These are phyloP conservation scores for Cystofilobasidium ferigula DNA, from an alignment of 768 basidiomycete genomes.

Conservation along the genomic window DNA sequence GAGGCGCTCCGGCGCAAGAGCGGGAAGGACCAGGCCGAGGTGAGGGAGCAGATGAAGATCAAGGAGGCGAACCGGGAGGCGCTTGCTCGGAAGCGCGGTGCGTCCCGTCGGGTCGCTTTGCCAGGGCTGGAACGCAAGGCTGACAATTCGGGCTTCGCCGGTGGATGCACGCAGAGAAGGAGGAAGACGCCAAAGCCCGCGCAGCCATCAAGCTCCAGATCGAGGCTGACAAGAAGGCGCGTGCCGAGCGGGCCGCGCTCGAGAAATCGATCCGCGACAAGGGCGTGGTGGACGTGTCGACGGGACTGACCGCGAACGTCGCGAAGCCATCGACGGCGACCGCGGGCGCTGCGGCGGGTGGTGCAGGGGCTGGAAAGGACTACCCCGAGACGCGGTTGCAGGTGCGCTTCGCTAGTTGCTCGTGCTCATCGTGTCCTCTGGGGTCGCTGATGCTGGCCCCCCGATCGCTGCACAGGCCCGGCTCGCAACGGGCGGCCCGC, in stretches of 20 bases:
- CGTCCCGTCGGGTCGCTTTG: constrained; percentile 6
- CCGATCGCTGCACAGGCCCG: constrained; percentile 52
- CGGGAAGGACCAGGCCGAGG: constrained; percentile 56
- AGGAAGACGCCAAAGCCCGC: constrained; percentile 72
- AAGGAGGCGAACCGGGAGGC: constrained; percentile 65
- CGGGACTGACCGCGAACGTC: neutral
- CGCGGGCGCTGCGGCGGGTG: no score
- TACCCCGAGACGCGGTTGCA: constrained; percentile 72
- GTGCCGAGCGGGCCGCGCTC: constrained; percentile 73
- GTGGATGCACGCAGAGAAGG: constrained; percentile 53
- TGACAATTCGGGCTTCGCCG: neutral
- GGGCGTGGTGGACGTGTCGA: constrained; percentile 28
- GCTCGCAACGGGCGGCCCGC: constrained; percentile 65
- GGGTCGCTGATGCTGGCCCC: neutral
- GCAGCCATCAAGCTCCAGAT: constrained; percentile 87
- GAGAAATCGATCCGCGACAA: constrained; percentile 90
- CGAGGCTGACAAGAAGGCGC: constrained; percentile 78
- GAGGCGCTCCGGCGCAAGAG: constrained; percentile 74
- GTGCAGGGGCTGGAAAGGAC: constrained; percentile 46
- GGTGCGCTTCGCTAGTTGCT: constrained; percentile 52
- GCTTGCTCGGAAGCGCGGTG: constrained; percentile 67
- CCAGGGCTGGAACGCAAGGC: neutral
- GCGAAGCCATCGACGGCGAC: constrained; percentile 40
- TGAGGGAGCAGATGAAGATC: constrained; percentile 59
- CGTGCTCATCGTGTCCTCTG: constrained; percentile 34